Base-by-base conservation (phyloP, 352 stramenopile species). In the Phytophthora pistaciae region DNA sequence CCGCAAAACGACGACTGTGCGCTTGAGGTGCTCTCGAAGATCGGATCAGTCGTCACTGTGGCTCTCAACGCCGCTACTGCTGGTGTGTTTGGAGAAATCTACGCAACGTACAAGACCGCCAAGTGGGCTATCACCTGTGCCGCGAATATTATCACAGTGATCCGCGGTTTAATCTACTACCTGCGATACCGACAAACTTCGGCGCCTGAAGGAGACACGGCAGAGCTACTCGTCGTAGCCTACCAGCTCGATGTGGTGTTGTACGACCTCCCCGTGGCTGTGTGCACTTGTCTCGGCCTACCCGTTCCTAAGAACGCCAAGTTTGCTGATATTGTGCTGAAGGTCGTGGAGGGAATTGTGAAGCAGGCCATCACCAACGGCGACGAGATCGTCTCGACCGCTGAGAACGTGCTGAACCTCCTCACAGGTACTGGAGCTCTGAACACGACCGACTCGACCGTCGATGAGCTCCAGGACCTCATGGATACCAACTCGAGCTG, bases 1-100 rank as follows among this genome's bases (percentile, higher is more conserved):
- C 84, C 82, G 82, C 64, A 75, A 42, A 75, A 75, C 20, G 68
- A 75, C 23, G 68, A 75, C 44, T 75, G 68, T 40, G 68, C 52
- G 0, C 64, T 75, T 13, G 68, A 71, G 27, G 48, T 36, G 5
- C 48, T 83, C 4, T 70, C 59, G 0, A 78, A 81, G n/a, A 72
- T 81, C 20, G 69, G 57, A 1, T 74, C 68, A 7, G 66, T 78
- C 16, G 66, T 74, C 1, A 58, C 60, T 11, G 70, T 77, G 16
- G 66, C 65, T 10, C 50, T 77, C 1, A 77, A 77, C 42, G 70
- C 70, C 3, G 65, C 70, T 29, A 71, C 59, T 27, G 66, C 54
- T 36, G 70, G 66, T 14, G 70, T 77, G 0, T 77, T 77, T 27
- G 70, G 70, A 11, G 66, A 77, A 0, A 68, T 75, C n/a, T 14